A percentile compares a stretch with the other conserved stretches of the same genome.
phyloP scores from a whole-genome alignment of 2,329 filamentous ascomycete genomes.

The Sclerotinia glacialis region DNA sequence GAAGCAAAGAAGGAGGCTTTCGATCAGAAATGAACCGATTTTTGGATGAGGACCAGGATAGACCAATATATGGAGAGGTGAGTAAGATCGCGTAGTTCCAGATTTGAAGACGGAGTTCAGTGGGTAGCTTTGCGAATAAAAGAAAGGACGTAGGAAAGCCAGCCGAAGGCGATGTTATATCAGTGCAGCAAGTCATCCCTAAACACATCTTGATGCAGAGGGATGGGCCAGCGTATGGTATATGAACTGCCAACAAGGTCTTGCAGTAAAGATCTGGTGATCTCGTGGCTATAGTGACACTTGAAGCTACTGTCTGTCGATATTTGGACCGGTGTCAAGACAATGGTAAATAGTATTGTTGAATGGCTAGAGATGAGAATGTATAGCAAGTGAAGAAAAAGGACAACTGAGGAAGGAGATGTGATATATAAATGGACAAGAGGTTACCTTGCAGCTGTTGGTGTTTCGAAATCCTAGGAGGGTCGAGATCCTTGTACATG shows the following conservation, averaged over 20 bases:
- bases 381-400: not conserved
- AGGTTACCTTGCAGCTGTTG: constrained; percentile 13
- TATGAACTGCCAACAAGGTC: not conserved
- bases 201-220: constrained; percentile 7
- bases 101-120: constrained; percentile 12
- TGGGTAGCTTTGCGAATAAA: constrained; percentile 13
- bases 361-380: not conserved
- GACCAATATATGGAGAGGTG: constrained; percentile 10
- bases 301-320: not conserved
- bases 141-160: not conserved
- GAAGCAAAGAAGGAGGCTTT: constrained; percentile 9
- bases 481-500: constrained; percentile 7
- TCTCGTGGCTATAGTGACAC: constrained; percentile 4
- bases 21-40: constrained; percentile 12
- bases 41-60: constrained; percentile 2
- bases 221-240: not conserved
- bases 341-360: not conserved
- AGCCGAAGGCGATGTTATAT: not conserved
- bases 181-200: constrained; percentile 8
- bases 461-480: constrained; percentile 9
- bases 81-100: constrained; percentile 13
- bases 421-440: constrained; percentile 5
- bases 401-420: not conserved
- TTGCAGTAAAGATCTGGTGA: not conserved
- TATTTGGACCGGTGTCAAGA: not conserved